Evolutionary conservation across 345 rosid genomes (phyloP).

Genomic region (Arabis hirsuta): DNA sequence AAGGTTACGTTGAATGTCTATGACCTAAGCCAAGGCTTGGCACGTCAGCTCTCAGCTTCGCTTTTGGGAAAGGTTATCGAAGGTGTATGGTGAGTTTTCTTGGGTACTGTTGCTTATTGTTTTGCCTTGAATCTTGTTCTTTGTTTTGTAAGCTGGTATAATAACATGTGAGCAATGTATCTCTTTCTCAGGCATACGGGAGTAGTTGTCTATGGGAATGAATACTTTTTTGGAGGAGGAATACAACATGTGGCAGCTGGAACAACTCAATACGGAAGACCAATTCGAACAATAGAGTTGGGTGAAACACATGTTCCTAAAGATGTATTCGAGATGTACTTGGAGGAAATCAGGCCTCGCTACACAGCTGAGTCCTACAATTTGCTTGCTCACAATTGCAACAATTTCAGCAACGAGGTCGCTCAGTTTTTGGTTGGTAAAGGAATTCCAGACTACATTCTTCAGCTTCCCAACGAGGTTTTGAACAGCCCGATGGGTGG

Average conservation of each 20-base stretch:
- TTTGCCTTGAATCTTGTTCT: neutral
- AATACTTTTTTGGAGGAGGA: slow-evolving; percentile 91
- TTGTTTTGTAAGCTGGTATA: neutral
- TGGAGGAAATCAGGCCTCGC: slow-evolving; percentile 84
- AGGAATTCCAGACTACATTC: slow-evolving; percentile 80
- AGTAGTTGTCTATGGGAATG: slow-evolving; percentile 76
- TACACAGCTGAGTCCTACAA: slow-evolving; percentile 85
- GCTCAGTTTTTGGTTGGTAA: slow-evolving; percentile 88
- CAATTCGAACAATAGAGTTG: slow-evolving; percentile 68
- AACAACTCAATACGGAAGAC: slow-evolving; percentile 76
- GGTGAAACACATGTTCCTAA: slow-evolving; percentile 85
- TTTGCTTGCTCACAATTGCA: slow-evolving; percentile 86
- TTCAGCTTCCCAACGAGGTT: slow-evolving; percentile 86
- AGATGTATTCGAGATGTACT: slow-evolving; percentile 87
- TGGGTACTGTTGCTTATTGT: neutral
- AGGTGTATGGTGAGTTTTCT: slow-evolving; percentile 76
- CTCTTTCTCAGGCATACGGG: slow-evolving; percentile 83
- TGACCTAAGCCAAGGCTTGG: slow-evolving; percentile 94
- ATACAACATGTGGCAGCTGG: slow-evolving; percentile 73
- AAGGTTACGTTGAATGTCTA: slow-evolving; percentile 77
- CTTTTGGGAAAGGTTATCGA: slow-evolving; percentile 87
- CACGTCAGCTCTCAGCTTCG: slow-evolving; percentile 78
- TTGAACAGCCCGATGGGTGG: slow-evolving; percentile 96
- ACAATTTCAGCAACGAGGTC: slow-evolving; percentile 91
- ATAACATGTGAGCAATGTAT: slow-evolving; percentile 12